A percentile compares a stretch with the other conserved stretches of the same genome.
These are phyloP conservation scores for Bassia scoparia DNA, from an alignment of 148 eudicot genomes.

Conservation along the genomic window DNA sequence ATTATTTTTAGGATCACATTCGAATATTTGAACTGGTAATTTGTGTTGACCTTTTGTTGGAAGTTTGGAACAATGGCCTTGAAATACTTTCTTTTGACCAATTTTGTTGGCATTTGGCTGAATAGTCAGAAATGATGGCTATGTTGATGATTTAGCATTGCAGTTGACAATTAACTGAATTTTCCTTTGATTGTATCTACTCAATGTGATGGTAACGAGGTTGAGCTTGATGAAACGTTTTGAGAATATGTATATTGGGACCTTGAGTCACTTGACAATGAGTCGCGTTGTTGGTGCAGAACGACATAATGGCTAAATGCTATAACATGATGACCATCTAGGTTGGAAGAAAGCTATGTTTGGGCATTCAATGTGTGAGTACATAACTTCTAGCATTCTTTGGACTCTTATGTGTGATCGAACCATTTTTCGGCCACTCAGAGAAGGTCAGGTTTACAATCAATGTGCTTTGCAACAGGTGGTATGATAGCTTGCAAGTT, in stretches of 20 bases:
- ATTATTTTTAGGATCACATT: too few relatives aligned
- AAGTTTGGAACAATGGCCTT: neutral
- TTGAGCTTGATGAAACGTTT: neutral
- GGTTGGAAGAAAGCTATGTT: slow-evolving; percentile 88
- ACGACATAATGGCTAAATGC: slow-evolving; percentile 95
- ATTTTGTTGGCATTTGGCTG: neutral
- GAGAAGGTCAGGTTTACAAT: slow-evolving; percentile 7
- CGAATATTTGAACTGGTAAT: slow-evolving; percentile 21
- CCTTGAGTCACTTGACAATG: too few relatives aligned
- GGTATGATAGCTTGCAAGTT: slow-evolving; percentile 94
- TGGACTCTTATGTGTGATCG: neutral
- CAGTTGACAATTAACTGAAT: slow-evolving; percentile 19
- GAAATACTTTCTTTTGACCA: neutral
- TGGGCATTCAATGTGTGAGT: slow-evolving; percentile 99
- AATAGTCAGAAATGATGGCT: slow-evolving; percentile 15
- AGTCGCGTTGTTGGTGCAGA: slow-evolving; percentile 35
- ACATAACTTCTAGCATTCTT: neutral
- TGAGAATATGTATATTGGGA: too few relatives aligned
- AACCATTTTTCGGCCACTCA: neutral
- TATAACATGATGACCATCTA: slow-evolving; percentile 84
- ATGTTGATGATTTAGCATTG: slow-evolving; percentile 9
- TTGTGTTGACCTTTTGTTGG: slow-evolving; percentile 8
- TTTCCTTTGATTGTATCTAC: slow-evolving; percentile 1
- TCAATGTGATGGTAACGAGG: neutral
- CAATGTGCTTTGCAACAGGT: slow-evolving; percentile 43